Base-by-base conservation (phyloP, 345 rosid genomes). In the Litchi chinensis region DNA sequence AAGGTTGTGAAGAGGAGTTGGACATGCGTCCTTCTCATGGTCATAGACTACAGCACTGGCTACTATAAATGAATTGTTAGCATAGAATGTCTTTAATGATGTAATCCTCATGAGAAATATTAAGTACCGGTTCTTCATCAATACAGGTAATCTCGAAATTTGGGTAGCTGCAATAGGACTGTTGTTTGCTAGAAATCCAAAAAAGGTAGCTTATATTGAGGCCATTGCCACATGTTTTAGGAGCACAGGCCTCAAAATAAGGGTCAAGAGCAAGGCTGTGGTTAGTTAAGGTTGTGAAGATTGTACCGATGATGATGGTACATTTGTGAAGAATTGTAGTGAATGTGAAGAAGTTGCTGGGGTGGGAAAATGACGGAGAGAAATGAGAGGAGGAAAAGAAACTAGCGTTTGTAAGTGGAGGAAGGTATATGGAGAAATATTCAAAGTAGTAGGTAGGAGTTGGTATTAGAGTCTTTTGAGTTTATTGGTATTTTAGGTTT, bases 161-260 rank as follows among this genome's bases (percentile, higher is more conserved):
- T 0, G 87, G 93, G 22, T 79, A 80, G 60, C 94, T 93, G n/a
- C 96, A 88, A 3, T 72, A 88, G 52, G 88, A 41, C 44, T 81
- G 67, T 67, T 90, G 94, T 73, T 69, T 67, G 10, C n/a, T 67
- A n/a, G 77, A 37, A 64, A 90, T 56, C 81, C 88, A 85, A 72
- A 93, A 90, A 39, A 90, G 91, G 81, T 81, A 86, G 65, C 85
- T 84, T 69, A 92, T 86, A 9, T 15, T 6, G 40, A 86, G 88
- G 72, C 88, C 89, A 63, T 50, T 62, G 66, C 92, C 91, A 24
- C 94, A 88, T 11, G 79, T 70, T 79, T 40, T 78, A 1, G 92
- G 92, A 67, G 37, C 83, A 81, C 92, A 92, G 18, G 89, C 85
- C 48, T 79, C 65, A 71, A 82, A 92, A 77, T 83, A 79, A 8